Percentiles rank a stretch among this genome's conserved stretches.
Evolutionary conservation across 2,329 filamentous ascomycete genomes (phyloP).

Genomic region (Fusarium falciforme): DNA sequence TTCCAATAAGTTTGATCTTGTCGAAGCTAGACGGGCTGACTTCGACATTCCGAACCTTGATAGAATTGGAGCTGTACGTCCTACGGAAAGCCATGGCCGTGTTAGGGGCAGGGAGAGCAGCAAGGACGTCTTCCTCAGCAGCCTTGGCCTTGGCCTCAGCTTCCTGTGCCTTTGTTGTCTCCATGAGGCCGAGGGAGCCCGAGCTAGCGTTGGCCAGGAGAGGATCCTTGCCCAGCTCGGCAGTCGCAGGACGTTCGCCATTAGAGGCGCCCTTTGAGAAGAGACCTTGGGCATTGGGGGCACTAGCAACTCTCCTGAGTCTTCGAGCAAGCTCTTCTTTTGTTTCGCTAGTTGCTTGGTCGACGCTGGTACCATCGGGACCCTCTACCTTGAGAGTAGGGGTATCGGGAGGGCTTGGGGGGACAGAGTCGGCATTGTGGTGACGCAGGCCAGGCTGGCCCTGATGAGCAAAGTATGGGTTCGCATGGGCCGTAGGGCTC

Average conservation of each 20-base stretch:
- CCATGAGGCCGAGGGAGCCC: constrained; percentile 53
- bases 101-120: constrained; percentile 74
- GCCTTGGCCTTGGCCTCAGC: constrained; percentile 49
- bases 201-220: constrained; percentile 64
- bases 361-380: constrained; percentile 70
- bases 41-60: constrained; percentile 97
- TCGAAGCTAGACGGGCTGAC: constrained; percentile 96
- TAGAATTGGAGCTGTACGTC: constrained; percentile 99
- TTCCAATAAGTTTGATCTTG: constrained; percentile 99
- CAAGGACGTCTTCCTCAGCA: constrained; percentile 63
- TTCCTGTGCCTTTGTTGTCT: constrained; percentile 42
- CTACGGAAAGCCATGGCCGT: constrained; percentile 83
- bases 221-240: constrained; percentile 87
- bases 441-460: constrained; percentile 93
- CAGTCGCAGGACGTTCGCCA: constrained; percentile 81
- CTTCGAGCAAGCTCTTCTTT: constrained; percentile 97
- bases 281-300: constrained; percentile 94
- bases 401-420: constrained; percentile 91
- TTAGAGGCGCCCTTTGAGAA: constrained; percentile 70
- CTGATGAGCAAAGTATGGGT: constrained; percentile 97
- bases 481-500: constrained; percentile 93
- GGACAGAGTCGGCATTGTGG: constrained; percentile 93
- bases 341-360: constrained; percentile 78
- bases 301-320: constrained; percentile 91
- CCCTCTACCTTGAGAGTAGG: constrained; percentile 81